Percentiles rank a stretch among this genome's conserved stretches.
Evolutionary conservation across 2,329 filamentous ascomycete species (phyloP).

Genomic region (Pestalotiopsis sp.): DNA sequence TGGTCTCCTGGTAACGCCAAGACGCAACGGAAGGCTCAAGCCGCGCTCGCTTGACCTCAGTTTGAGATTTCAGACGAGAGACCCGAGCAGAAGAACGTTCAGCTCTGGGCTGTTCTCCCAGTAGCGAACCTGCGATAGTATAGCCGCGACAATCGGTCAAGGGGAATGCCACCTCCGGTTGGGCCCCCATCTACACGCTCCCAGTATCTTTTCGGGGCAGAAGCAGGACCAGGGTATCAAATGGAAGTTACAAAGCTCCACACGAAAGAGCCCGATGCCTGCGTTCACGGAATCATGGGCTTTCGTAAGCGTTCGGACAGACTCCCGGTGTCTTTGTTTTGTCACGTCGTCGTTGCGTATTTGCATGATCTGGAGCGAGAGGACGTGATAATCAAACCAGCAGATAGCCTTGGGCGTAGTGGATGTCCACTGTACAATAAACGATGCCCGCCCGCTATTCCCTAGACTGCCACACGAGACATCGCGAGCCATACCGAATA

Average conservation of each 20-base stretch:
- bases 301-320: background rate
- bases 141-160: background rate
- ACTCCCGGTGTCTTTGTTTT: background rate
- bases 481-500: background rate
- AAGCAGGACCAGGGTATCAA: background rate
- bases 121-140: background rate
- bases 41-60: background rate
- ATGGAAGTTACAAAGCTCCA: background rate
- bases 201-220: background rate
- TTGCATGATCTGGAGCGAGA: background rate
- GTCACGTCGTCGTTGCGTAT: background rate
- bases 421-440: background rate
- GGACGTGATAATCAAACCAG: background rate
- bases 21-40: background rate
- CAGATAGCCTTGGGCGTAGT: background rate
- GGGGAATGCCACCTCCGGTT: background rate
- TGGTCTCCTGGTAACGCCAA: background rate
- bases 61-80: background rate
- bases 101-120: background rate
- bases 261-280: background rate
- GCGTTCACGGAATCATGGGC: background rate
- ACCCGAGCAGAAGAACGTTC: background rate
- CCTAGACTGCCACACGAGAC: background rate
- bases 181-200: background rate
- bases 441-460: background rate